Evolutionary conservation across 2,329 filamentous ascomycete species (phyloP).

Genomic region (Aspergillus aculeatus): DNA sequence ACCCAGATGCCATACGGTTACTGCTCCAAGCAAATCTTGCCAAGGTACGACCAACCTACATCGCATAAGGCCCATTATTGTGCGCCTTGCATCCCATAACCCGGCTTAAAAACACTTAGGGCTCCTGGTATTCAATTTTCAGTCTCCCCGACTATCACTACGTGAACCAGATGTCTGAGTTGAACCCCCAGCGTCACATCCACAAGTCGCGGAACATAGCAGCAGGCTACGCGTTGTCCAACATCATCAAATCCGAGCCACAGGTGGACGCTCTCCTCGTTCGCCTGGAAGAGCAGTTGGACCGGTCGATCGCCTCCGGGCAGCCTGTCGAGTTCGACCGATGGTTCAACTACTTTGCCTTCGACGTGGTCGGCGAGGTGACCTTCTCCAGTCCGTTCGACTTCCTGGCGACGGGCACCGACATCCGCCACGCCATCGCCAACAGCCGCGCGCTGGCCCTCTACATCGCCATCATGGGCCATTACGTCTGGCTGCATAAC

Average conservation of each 20-base stretch:
- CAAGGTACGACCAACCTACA: no score
- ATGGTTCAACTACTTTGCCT: constrained; percentile 44
- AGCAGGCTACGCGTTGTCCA: constrained; percentile 29
- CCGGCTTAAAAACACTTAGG: no score
- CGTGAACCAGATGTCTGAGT: constrained; percentile 7
- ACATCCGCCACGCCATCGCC: constrained; percentile 39
- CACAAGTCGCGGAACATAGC: constrained; percentile 35
- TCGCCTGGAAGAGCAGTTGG: constrained; percentile 23
- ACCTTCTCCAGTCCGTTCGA: constrained; percentile 39
- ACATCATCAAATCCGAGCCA: constrained; percentile 30
- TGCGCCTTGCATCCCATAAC: no score
- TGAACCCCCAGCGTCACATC: constrained; percentile 37
- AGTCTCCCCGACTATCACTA: no score
- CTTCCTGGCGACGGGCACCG: constrained; percentile 33
- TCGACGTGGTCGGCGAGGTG: constrained; percentile 38
- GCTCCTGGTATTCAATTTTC: no score
- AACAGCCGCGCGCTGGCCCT: constrained; percentile 30
- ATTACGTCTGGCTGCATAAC: constrained; percentile 37
- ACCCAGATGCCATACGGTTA: no score
- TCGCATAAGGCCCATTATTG: no score
- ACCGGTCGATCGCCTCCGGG: no score
- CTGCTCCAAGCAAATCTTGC: no score
- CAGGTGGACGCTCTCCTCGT: constrained; percentile 33
- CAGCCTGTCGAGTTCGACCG: constrained; percentile 4
- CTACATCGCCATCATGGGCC: constrained; percentile 36